These are phyloP conservation scores for Mycosphaerella sp. DNA, from an alignment of 2,329 filamentous ascomycete genomes.

Conservation along the genomic window DNA sequence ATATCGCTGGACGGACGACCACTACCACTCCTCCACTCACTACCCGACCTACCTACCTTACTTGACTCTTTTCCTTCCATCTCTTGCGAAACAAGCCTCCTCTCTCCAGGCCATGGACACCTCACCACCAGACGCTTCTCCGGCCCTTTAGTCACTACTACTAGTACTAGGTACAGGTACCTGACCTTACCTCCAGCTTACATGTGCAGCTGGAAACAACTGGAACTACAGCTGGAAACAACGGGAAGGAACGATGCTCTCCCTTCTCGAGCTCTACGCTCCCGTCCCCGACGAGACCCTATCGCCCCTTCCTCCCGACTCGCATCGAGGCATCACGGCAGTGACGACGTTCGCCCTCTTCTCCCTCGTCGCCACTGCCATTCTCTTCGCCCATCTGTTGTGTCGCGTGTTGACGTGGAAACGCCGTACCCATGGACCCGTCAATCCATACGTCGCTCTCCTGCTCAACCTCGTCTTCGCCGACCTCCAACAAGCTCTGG, in stretches of 20 bases:
- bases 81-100: too few species aligned
- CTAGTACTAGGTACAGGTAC: too few species aligned
- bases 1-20: too few species aligned
- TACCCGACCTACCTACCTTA: too few species aligned
- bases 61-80: too few species aligned
- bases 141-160: too few species aligned
- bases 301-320: conserved; percentile 12
- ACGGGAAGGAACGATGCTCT: not conserved
- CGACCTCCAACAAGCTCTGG: conserved; percentile 58
- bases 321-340: conserved; percentile 22
- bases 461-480: conserved; percentile 63
- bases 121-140: too few species aligned
- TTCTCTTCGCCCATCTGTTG: conserved; percentile 24
- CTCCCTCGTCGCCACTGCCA: conserved; percentile 21
- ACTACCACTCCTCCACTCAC: too few species aligned
- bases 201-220: too few species aligned
- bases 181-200: too few species aligned
- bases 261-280: not conserved
- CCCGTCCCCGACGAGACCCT: not conserved
- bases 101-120: too few species aligned
- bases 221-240: too few species aligned
- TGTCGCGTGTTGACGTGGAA: conserved; percentile 27
- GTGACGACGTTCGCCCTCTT: conserved; percentile 22
- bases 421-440: conserved; percentile 14
- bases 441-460: conserved; percentile 60